A percentile compares a stretch with the other conserved stretches of the same genome.
Evolutionary conservation across 345 rosid genomes (phyloP).

Genomic region (Erysimum cheiranthoides): DNA sequence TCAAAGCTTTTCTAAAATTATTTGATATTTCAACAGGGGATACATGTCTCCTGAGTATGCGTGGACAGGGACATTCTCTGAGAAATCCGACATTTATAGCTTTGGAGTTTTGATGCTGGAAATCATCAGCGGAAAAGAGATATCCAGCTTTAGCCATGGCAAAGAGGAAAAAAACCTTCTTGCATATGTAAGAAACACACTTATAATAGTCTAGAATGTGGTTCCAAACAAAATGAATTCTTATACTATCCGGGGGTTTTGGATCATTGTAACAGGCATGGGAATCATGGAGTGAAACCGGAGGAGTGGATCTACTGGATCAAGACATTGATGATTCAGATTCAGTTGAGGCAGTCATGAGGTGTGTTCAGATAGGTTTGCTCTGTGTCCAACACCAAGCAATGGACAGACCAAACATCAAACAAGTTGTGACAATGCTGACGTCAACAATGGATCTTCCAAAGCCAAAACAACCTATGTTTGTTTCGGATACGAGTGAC

Average conservation of each 20-base stretch:
- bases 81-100: conserved; percentile 53
- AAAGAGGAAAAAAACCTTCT: conserved; percentile 25
- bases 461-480: conserved; percentile 25
- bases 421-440: conserved; percentile 29
- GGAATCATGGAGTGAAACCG: conserved; percentile 33
- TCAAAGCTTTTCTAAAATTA: not conserved
- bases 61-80: conserved; percentile 51
- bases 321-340: conserved; percentile 13
- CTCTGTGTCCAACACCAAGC: conserved; percentile 25
- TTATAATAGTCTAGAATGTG: not conserved
- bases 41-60: conserved; percentile 62
- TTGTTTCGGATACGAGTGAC: conserved; percentile 3
- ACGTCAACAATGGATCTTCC: conserved; percentile 21
- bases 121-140: conserved; percentile 20
- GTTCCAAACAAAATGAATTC: not conserved
- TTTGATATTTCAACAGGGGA: conserved; percentile 20
- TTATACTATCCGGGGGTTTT: not conserved
- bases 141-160: conserved; percentile 17
- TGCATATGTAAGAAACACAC: conserved; percentile 13
- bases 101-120: conserved; percentile 49
- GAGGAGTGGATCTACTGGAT: conserved; percentile 25
- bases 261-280: conserved; percentile 29
- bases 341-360: not conserved
- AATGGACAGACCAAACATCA: conserved; percentile 27
- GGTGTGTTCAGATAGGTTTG: not conserved